Base-by-base conservation (phyloP, 148 eudicot genomes). In the Rhododendron ovatum region DNA sequence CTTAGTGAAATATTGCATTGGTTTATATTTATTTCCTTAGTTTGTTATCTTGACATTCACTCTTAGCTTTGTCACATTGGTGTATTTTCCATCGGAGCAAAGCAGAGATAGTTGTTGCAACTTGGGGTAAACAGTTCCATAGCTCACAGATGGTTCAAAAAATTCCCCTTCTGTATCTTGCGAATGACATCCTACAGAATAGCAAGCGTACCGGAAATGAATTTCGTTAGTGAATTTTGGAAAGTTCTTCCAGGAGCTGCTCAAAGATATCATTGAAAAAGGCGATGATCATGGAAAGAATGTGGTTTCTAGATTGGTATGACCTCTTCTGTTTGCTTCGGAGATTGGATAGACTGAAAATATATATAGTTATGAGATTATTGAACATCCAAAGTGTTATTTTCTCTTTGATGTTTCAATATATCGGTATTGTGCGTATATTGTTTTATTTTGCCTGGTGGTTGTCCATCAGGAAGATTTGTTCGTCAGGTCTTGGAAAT, bases 201-300 rank as follows among this genome's bases (percentile, higher is more conserved):
- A 96, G 99, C 91, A 96, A 94, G 91, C 96, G 98, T 69, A 95
- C 95, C 81, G 99, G 99, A 87, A 95, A 95, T 88, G 99, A 96
- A 87, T 96, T 96, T 96, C 83, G 96, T 94, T 76, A 90, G 91
- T 37, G 98, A 94, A 90, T 95, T 96, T 87, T 96, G 99, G 99
- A 95, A 96, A 89, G 96, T 96, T 84, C 98, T 96, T 84, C 98
- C 99, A 20, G 88, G 87, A 78, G 99, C 99, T n/a, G 80, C 91
- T 96, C 83, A 96, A 94, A 89, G 98, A 93, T 74, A 87, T 96
- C 20, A 55, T 81, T 48, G 93, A 89, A 86, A 92, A 89, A 86
- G 96, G 92, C 35, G 93, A 94, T 91, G 98, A 94, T 35, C 92
- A 88, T 74, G 98, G 95, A 85, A 92, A 95, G 89, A 93, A 78